Evolutionary conservation across 2,329 filamentous ascomycete genomes (phyloP), one percentile per base, ranked within the genome.

Genomic region (Grosmannia huntii): DNA sequence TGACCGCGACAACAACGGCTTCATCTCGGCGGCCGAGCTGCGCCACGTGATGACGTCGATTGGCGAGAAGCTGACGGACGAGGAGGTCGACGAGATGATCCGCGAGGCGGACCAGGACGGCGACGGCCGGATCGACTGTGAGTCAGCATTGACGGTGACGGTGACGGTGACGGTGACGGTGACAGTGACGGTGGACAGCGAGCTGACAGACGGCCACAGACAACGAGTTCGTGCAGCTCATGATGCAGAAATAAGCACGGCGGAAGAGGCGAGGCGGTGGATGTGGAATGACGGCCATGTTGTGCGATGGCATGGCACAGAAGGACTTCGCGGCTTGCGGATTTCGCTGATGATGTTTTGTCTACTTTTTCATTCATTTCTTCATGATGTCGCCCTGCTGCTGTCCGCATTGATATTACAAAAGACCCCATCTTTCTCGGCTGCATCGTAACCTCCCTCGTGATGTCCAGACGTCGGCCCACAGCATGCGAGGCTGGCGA

Each of bases 71-170:
- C 82, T 94, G 70, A 92, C 88, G 57, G 89, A 94, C 68, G 88
- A 92, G 65, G 89, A 94, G 75, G 89, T 94, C 65, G 89, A 94
- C 68, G 89, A 94, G 81, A 94, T 94, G 89, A 94, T 94, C 70
- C 85, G 89, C 65, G 89, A 94, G 75, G 89, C 89, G 68, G 89
- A 94, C 72, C 89, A 94, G 76, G 89, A 94, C 65, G 89, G 89
- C 64, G 89, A 94, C 72, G 89, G 89, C 68, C 85, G 88, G 68
- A 94, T 94, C 68, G 89, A 94, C 73, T 94, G 89, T 92, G 78
- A 65, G 85, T 72, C 7, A 5, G 5, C 36, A 10, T 9, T 28
- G 27, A 28, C 27, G 7, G 27, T 28, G 27, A 28, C 27, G 27
- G 7, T 28, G 27, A 28, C 27, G 27, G 27, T 28, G 27, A 28